These are phyloP conservation scores for Acanthamoeba triangularis DNA, from an alignment of 208 protist species.

Conservation along the genomic window DNA sequence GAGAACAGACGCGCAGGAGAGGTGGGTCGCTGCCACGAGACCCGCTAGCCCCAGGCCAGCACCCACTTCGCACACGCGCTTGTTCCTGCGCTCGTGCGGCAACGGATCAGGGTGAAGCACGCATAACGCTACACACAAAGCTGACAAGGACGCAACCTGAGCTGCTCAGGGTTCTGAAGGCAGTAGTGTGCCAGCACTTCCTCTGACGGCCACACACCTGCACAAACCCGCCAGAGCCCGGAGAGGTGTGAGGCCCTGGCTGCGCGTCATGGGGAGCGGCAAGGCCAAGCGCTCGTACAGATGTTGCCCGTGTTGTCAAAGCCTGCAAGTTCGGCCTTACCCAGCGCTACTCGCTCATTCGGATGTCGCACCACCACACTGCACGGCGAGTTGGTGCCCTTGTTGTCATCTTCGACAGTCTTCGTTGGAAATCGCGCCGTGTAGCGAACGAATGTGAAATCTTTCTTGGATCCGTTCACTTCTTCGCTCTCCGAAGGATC, in stretches of 20 bases:
- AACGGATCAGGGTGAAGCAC: not conserved
- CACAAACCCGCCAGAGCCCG: too few species aligned
- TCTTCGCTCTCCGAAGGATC: not conserved
- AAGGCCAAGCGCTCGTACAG: too few species aligned
- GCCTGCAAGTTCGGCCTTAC: constrained; percentile 15
- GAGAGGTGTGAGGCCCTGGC: not conserved
- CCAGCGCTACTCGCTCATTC: not conserved
- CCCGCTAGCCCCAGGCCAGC: constrained; percentile 41
- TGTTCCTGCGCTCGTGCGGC: not conserved
- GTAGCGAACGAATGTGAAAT: constrained; percentile 3
- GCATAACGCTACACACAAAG: too few species aligned
- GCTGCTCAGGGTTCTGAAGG: not conserved
- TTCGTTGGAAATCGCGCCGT: constrained; percentile 1
- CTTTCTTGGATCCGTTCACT: not conserved
- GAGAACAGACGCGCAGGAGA: not conserved
- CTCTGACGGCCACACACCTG: constrained; percentile 43
- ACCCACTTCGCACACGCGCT: constrained; percentile 50
- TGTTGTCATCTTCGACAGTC: not conserved
- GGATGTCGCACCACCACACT: constrained; percentile 15
- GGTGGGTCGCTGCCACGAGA: not conserved
- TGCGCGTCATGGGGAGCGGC: too few species aligned
- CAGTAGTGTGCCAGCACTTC: constrained; percentile 60
- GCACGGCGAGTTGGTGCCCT: not conserved
- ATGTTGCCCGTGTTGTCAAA: constrained; percentile 61
- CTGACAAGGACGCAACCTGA: constrained; percentile 30